Conservation (phyloP, 208 protist species). For the Leishmania lainsoni region DNA sequence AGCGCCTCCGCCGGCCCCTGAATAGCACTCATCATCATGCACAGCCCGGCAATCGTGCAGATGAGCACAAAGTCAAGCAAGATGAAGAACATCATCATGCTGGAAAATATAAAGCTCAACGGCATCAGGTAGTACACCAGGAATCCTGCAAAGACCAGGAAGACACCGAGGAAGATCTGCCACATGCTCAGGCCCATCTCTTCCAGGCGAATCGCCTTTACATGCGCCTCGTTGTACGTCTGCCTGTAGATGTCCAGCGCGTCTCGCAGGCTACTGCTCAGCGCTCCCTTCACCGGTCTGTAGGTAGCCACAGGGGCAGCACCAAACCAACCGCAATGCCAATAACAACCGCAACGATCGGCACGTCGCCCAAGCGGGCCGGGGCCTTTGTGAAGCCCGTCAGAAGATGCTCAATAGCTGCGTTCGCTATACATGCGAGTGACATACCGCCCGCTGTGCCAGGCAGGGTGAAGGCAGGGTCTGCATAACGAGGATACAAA, state of each 20-base stretch:
- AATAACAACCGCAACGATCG: conserved; percentile 51
- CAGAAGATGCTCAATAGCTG: conserved; percentile 66
- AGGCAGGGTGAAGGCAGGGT: conserved; percentile 92
- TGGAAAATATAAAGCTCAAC: conserved; percentile 88
- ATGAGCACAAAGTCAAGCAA: conserved; percentile 91
- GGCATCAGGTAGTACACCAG: conserved; percentile 96
- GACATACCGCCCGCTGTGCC: conserved; percentile 80
- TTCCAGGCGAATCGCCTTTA: conserved; percentile 89
- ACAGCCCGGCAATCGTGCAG: conserved; percentile 92
- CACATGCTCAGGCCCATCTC: conserved; percentile 85
- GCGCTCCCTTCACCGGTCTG: conserved; percentile 73
- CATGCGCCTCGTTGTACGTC: conserved; percentile 81
- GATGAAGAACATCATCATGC: conserved; percentile 91
- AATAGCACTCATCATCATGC: conserved; percentile 81
- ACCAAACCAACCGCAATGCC: conserved; percentile 67
- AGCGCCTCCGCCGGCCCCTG: conserved; percentile 70
- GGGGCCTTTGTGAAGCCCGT: conserved; percentile 57
- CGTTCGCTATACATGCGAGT: conserved; percentile 68
- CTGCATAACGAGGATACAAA: conserved; percentile 79
- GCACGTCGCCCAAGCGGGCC: conserved; percentile 24
- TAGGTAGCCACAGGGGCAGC: conserved; percentile 90
- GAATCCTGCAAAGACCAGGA: conserved; percentile 90
- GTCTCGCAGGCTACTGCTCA: conserved; percentile 89
- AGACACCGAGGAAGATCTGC: conserved; percentile 71
- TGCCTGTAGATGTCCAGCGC: conserved; percentile 95